Percentiles rank a stretch among this genome's conserved stretches.
Conservation (phyloP, 78 protist genomes). For the Diacronema lutheri region DNA sequence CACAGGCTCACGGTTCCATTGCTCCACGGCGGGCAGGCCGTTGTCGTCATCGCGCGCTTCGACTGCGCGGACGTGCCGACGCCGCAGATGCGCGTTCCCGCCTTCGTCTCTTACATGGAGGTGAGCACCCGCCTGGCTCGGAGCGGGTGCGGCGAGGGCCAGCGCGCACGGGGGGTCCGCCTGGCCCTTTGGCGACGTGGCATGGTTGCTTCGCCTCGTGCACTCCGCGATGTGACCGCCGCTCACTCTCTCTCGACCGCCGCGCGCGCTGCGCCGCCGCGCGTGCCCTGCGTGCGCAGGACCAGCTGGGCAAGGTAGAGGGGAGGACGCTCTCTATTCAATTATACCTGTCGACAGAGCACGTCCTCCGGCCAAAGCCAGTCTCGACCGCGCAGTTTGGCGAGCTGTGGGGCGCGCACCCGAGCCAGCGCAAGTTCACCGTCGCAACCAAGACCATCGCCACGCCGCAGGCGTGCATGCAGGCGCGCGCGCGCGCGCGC, state of each 20-base stretch:
- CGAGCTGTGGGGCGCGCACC: neutral
- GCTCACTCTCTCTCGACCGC: too few species aligned
- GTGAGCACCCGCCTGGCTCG: too few species aligned
- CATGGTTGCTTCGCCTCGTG: too few species aligned
- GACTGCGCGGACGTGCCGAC: too few species aligned
- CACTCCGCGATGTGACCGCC: too few species aligned
- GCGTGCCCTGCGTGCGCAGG: neutral
- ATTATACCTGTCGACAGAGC: neutral
- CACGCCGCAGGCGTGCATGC: neutral
- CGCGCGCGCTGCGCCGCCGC: too few species aligned
- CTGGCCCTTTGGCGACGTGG: too few species aligned
- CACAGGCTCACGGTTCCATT: neutral
- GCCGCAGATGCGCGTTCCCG: neutral
- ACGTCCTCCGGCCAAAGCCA: neutral
- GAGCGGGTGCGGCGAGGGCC: neutral
- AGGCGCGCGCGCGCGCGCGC: neutral
- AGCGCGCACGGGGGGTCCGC: neutral
- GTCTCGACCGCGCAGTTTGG: slow-evolving; percentile 8
- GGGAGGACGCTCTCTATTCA: neutral
- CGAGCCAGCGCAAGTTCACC: neutral
- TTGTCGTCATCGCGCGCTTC: neutral
- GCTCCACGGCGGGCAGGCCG: neutral
- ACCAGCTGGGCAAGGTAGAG: neutral
- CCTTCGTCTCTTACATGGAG: neutral
- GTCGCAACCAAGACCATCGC: neutral